phyloP scores from a whole-genome alignment of 192 early-diverging fungal species.

The Oehlia diaphana region DNA sequence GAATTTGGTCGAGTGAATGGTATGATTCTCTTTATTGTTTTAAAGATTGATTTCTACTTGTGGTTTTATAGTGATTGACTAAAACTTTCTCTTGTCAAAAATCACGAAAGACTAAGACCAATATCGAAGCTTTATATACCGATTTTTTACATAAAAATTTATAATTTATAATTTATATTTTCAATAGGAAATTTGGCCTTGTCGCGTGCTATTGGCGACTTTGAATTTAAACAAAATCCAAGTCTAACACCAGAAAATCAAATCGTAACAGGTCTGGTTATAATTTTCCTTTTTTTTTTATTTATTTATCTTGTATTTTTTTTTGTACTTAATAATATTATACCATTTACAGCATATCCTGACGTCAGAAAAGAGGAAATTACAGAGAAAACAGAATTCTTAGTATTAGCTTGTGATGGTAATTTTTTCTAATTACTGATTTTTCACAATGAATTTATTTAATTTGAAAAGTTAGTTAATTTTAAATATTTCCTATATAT shows the following conservation, averaged over 20 bases:
- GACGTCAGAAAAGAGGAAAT: constrained; percentile 70
- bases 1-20: constrained; percentile 99
- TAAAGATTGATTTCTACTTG: neutral
- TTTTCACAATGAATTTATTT: neutral
- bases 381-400: constrained; percentile 80
- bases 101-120: neutral
- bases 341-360: constrained; percentile 63
- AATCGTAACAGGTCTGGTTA: constrained; percentile 76
- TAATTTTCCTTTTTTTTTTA: neutral
- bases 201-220: constrained; percentile 96
- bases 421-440: constrained; percentile 35
- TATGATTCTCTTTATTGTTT: constrained; percentile 29
- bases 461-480: neutral
- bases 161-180: constrained; percentile 18
- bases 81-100: neutral
- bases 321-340: neutral
- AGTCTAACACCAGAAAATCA: constrained; percentile 81
- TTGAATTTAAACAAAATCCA: constrained; percentile 95
- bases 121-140: constrained; percentile 6
- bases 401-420: constrained; percentile 98
- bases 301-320: neutral
- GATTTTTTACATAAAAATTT: constrained; percentile 19
- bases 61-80: neutral
- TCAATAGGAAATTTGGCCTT: constrained; percentile 85
- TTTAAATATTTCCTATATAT: neutral